Percentiles rank a stretch among this genome's conserved stretches.
Conservation (phyloP, 1,284 basidiomycete genomes). For the Tilletia caries region DNA sequence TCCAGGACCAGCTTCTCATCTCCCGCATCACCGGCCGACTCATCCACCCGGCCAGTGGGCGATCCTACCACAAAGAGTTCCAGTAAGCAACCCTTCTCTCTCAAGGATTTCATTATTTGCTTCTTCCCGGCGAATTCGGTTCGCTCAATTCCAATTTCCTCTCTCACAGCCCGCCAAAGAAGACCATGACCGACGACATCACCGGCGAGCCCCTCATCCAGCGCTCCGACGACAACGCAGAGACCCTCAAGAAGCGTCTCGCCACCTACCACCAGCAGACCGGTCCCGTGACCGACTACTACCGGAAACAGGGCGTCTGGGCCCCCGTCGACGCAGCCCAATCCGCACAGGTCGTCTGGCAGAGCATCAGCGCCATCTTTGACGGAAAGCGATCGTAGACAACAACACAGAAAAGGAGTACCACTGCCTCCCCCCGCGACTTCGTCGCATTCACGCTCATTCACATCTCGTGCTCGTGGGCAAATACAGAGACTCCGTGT, state of each 20-base stretch:
- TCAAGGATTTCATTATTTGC: not conserved
- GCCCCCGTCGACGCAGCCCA: conserved; percentile 82
- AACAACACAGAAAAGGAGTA: conserved; percentile 17
- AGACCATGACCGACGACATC: conserved; percentile 84
- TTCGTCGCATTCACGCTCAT: too few species aligned
- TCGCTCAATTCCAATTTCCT: too few species aligned
- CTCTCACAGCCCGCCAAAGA: conserved; percentile 82
- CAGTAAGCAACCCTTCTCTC: conserved; percentile 61
- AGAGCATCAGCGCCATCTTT: conserved; percentile 63
- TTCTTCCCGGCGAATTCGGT: too few species aligned
- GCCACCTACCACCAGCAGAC: conserved; percentile 85
- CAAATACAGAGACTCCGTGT: too few species aligned
- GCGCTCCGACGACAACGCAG: conserved; percentile 59
- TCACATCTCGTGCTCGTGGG: too few species aligned
- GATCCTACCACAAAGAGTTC: conserved; percentile 94
- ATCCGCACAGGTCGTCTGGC: conserved; percentile 85
- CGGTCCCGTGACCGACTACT: conserved; percentile 93
- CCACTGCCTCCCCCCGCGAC: too few species aligned
- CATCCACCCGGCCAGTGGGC: conserved; percentile 81
- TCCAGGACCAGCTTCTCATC: conserved; percentile 91
- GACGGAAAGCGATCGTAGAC: conserved; percentile 22
- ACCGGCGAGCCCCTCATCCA: conserved; percentile 85
- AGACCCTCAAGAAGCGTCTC: conserved; percentile 86
- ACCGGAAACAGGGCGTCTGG: conserved; percentile 72
- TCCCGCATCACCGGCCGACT: conserved; percentile 94